Conservation (phyloP, 768 basidiomycete species). For the Thelephora ganbajun region DNA sequence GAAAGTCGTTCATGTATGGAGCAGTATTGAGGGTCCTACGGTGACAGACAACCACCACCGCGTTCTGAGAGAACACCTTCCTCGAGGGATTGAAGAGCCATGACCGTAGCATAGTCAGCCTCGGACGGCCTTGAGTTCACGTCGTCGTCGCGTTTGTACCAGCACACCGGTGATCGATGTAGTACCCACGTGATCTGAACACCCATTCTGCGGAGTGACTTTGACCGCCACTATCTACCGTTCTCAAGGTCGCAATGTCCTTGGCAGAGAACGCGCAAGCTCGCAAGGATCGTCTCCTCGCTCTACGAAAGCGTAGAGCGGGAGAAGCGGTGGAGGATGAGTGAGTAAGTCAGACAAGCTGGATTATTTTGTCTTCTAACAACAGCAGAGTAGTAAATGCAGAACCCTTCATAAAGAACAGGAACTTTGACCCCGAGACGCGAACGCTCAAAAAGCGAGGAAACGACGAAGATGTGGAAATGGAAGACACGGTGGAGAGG, state of each 20-base stretch:
- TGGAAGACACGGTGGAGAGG: slow-evolving; percentile 80
- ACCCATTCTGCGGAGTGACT: neutral
- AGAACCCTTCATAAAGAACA: slow-evolving; percentile 44
- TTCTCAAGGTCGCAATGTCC: slow-evolving; percentile 27
- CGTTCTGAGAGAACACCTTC: too few species aligned
- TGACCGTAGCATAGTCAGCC: too few species aligned
- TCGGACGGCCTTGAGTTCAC: too few species aligned
- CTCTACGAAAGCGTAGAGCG: slow-evolving; percentile 60
- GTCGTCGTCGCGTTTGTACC: too few species aligned
- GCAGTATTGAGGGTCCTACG: slow-evolving; percentile 17
- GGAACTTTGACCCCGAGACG: slow-evolving; percentile 88
- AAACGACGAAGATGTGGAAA: slow-evolving; percentile 34
- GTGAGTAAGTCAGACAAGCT: slow-evolving; percentile 24
- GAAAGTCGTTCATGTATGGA: slow-evolving; percentile 42
- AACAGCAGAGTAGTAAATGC: neutral
- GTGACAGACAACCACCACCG: neutral
- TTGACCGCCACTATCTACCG: neutral
- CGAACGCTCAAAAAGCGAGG: slow-evolving; percentile 60
- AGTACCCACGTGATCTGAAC: too few species aligned
- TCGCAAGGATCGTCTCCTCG: slow-evolving; percentile 68
- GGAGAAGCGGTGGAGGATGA: slow-evolving; percentile 30
- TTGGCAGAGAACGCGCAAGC: slow-evolving; percentile 68
- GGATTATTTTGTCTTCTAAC: neutral
- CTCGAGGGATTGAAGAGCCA: too few species aligned
- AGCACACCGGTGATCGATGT: too few species aligned